Evolutionary conservation across 2,329 filamentous ascomycete genomes (phyloP).

Genomic region (Talaromyces funiculosus): DNA sequence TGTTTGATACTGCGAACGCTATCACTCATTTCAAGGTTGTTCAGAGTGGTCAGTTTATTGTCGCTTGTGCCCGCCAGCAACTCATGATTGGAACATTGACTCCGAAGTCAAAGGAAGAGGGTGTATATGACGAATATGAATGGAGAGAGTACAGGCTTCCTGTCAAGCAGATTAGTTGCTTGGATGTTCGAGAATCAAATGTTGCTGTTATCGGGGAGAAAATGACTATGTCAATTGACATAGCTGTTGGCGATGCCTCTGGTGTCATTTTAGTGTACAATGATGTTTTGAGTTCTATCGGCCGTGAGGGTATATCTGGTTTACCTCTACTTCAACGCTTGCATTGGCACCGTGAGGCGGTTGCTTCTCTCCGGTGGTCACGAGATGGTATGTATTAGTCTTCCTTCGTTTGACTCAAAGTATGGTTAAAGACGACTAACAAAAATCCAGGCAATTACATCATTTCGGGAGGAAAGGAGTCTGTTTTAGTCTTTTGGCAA

Average conservation of each 20-base stretch:
- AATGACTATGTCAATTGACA: constrained; percentile 52
- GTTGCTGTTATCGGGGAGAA: constrained; percentile 14
- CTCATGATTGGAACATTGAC: constrained; percentile 55
- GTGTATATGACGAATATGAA: constrained; percentile 39
- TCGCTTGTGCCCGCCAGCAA: constrained; percentile 36
- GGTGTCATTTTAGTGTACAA: constrained; percentile 79
- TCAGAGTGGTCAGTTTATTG: constrained; percentile 28
- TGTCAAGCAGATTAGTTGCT: constrained; percentile 57
- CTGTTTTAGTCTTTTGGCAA: constrained; percentile 87
- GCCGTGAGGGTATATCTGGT: constrained; percentile 37
- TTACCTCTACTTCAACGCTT: constrained; percentile 56
- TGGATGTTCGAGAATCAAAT: constrained; percentile 55
- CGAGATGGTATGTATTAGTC: constrained; percentile 61
- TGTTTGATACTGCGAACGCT: constrained; percentile 26
- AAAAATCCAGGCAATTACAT: constrained; percentile 74
- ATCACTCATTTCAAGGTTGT: constrained; percentile 28
- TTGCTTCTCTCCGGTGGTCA: constrained; percentile 86
- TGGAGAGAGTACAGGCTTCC: constrained; percentile 53
- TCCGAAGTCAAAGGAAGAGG: constrained; percentile 29
- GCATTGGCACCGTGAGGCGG: constrained; percentile 86
- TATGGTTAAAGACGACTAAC: neutral
- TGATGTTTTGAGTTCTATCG: constrained; percentile 59
- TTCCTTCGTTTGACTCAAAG: constrained; percentile 11
- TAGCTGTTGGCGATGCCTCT: constrained; percentile 69
- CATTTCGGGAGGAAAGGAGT: constrained; percentile 87